Base-by-base conservation (phyloP, 495 filamentous ascomycete species). In the Cercophora sp. region DNA sequence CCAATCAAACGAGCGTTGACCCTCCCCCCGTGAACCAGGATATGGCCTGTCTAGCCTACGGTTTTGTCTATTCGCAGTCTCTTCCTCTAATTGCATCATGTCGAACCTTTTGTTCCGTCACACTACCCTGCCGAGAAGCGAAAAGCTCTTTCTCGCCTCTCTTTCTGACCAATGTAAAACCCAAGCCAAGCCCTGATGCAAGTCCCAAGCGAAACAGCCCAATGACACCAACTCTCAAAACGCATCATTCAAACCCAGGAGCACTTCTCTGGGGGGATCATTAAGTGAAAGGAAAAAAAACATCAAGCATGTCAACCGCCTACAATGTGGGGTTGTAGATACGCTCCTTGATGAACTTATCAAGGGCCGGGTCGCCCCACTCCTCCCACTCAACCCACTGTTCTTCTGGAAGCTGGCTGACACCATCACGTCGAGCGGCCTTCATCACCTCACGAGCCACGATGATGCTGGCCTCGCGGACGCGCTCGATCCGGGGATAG, bases 361-460 rank as follows among this genome's bases (percentile, higher is more conserved):
- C 85, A 34, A 96, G 73, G 50, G 87, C 81, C 31, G 81, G 80
- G 63, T 95, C 89, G 26, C 73, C 78, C 79, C 92, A 83, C 58
- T 81, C 79, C 73, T 93, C 89, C 65, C 89, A 88, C 68, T 94
- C 88, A n/a, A 89, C 77, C 68, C 86, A 85, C 59, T 83, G 85
- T 47, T 81, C 75, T 66, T 95, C 87, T 24, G 76, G 72, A 8
- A 82, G 66, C 29, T 45, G 51, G 60, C 72, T 77, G 46, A 82
- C 79, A 36, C 79, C 79, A 35, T 80, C 78, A 22, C 75, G 64
- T 9, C 79, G 87, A 8, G 93, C 90, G 16, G 88, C 84, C 62
- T 91, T 90, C 79, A 98, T 96, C 54, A 98, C 93, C 64, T 89
- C 87, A 24, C 90, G 84, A 15, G 91, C 86, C 27, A 98, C 92